Base-by-base conservation (phyloP, 805 yeast species). In the Lachancea sp. region DNA sequence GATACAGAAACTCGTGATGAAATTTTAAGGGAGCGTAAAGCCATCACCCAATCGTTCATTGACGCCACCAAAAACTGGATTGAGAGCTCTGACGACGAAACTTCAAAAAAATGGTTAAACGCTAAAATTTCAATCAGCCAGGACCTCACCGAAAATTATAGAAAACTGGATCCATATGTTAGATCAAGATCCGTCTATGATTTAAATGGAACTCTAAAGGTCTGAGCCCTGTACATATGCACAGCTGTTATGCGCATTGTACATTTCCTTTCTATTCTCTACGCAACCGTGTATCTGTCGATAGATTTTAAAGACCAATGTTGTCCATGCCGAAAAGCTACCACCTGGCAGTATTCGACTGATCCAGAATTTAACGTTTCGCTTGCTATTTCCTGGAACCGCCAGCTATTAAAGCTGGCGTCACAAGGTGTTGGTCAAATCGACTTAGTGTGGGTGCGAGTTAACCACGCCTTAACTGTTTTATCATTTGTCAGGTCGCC, bases 171-270 rank as follows among this genome's bases (percentile, higher is more conserved):
- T 56, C 90, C 92, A 1, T 88, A 83, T 49, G 61, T 87, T 36
- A 79, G 98, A 61, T 77, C 82, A 31, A 78, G 88, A 48, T 78
- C 88, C 29, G 66, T 79, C 29, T 85, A 77, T 55, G 98, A 92
- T 63, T 75, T 95, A 53, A 68, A 73, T 41, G 89, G 92, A n/a
- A 47, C 62, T 18, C 58, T 78, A 43, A 48, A 54, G 28, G 40
- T 56, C 16, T 55, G 42, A 42, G 4, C 15, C 12, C 5, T 18
- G 30, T 8, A 22, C n/a, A 22, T 8, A 22, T 11, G 11, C 11
- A 7, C 24, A 11, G 24, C 24, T 8, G 24, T 11, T 22, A 11
- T 22, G 11, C 24, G 9, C 7, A 22, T 22, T 22, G n/a, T n/a
- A n/a, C n/a, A n/a, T n/a, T n/a, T n/a, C n/a, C n/a, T n/a, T n/a